Evolutionary conservation across 2,329 filamentous ascomycete genomes (phyloP).

Genomic region (Coleophoma crateriformis): DNA sequence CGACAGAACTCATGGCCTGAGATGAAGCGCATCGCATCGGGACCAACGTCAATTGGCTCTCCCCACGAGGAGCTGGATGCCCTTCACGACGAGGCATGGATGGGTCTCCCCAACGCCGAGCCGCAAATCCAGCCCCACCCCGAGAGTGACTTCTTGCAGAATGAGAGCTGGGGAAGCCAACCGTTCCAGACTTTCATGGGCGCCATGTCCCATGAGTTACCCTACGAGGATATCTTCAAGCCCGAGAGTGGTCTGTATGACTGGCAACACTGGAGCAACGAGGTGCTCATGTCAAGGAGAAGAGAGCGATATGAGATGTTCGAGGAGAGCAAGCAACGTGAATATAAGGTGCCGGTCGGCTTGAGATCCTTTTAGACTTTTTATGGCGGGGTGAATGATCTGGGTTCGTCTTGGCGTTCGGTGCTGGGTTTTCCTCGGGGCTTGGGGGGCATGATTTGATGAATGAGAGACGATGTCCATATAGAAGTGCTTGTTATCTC

Average conservation of each 20-base stretch:
- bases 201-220: constrained; percentile 19
- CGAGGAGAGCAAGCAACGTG: constrained; percentile 6
- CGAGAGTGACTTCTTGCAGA: constrained; percentile 17
- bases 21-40: not conserved
- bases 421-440: not conserved
- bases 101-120: constrained; percentile 13
- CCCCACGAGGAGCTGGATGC: constrained; percentile 20
- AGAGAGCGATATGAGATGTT: constrained; percentile 21
- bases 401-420: not conserved
- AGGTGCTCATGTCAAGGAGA: constrained; percentile 21
- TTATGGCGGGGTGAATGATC: not conserved
- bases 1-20: not conserved
- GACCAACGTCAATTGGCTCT: not conserved
- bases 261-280: constrained; percentile 24
- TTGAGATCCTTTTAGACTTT: not conserved
- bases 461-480: not conserved
- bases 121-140: constrained; percentile 8
- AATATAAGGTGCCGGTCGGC: not conserved
- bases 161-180: constrained; percentile 19
- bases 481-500: not conserved
- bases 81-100: constrained; percentile 23
- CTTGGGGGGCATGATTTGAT: not conserved
- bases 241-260: constrained; percentile 21
- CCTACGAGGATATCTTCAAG: constrained; percentile 27
- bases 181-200: constrained; percentile 28